These are phyloP conservation scores for Fusarium sp. DNA, from an alignment of 2,329 filamentous ascomycete species.

Conservation along the genomic window DNA sequence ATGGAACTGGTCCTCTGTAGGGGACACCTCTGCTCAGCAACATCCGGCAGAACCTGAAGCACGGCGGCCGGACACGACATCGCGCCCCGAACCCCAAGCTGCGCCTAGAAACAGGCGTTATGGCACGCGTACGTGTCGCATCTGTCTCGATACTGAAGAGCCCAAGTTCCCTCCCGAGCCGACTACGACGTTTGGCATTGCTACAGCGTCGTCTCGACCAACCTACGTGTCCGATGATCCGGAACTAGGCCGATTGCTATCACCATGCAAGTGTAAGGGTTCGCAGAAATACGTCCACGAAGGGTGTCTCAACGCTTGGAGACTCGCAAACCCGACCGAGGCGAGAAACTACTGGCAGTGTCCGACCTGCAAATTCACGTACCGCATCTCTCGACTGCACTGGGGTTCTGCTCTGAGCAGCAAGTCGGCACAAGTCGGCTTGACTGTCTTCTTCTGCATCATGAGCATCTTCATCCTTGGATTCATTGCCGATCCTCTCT, in stretches of 20 bases:
- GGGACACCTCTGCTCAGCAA: constrained; percentile 16
- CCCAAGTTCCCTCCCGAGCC: constrained; percentile 57
- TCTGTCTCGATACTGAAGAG: constrained; percentile 79
- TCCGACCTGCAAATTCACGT: constrained; percentile 86
- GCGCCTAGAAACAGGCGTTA: constrained; percentile 59
- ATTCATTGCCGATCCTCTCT: constrained; percentile 91
- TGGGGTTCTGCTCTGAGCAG: constrained; percentile 79
- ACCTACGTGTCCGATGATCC: constrained; percentile 79
- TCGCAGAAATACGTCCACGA: constrained; percentile 95
- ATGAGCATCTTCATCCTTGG: constrained; percentile 83
- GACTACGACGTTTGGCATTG: constrained; percentile 47
- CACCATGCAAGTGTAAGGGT: constrained; percentile 93
- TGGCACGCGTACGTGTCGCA: constrained; percentile 82
- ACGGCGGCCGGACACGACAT: constrained; percentile 12
- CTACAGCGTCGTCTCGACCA: constrained; percentile 48
- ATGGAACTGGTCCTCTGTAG: constrained; percentile 43
- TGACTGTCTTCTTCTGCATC: constrained; percentile 80
- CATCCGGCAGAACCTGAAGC: constrained; percentile 18
- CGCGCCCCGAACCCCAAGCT: constrained; percentile 19
- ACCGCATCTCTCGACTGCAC: constrained; percentile 79
- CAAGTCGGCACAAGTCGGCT: constrained; percentile 70
- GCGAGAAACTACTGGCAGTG: constrained; percentile 86
- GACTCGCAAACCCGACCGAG: constrained; percentile 73
- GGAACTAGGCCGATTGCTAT: constrained; percentile 80
- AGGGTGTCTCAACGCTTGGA: constrained; percentile 86